Evolutionary conservation across 208 protist genomes (phyloP), one percentile per base, ranked within the genome.

Genomic region (Leishmania braziliensis): DNA sequence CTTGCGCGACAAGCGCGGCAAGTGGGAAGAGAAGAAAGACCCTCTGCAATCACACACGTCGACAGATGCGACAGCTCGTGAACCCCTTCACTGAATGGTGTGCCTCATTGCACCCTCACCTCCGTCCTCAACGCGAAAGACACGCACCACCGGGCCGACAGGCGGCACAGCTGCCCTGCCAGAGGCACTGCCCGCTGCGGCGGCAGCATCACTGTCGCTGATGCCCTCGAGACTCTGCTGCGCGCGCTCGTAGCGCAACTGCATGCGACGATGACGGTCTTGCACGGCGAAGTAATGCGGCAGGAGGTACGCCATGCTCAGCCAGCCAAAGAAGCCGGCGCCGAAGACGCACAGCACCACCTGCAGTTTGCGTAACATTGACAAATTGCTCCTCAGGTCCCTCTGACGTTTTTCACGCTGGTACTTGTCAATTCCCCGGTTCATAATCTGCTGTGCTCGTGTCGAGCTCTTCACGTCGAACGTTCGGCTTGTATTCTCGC

Each of bases 391-490:
- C 46, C 86, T 80, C 51, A 96, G 82, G 33, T 93, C 88, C 50
- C 75, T 86, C 83, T 90, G 78, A 12, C 92, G 87, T 77, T 91
- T 95, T 80, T 92, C 88, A 5, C 87, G 90, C 84, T 95, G 90
- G n/a, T 73, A 81, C 72, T 84, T 86, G 60, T 90, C 80, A 26
- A 96, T 78, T 23, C 94, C 94, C 23, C 87, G 76, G 65, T 89
- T 92, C 91, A 97, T 92, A 50, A 97, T 94, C 82, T 97, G 94
- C 85, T 96, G 92, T 51, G 94, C 92, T 20, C 94, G 88, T 18
- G 94, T 84, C 26, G 92, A 93, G 85, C 94, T 96, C 82, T 92
- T 93, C 80, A 97, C 92, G 33, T 95, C 91, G 71, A 97, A 96
- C 62, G 65, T 68, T 8, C 88, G 86, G 29, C 82, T 80, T 0